Conservation (phyloP, 257 asterid genomes). For the Agastache rugosa region DNA sequence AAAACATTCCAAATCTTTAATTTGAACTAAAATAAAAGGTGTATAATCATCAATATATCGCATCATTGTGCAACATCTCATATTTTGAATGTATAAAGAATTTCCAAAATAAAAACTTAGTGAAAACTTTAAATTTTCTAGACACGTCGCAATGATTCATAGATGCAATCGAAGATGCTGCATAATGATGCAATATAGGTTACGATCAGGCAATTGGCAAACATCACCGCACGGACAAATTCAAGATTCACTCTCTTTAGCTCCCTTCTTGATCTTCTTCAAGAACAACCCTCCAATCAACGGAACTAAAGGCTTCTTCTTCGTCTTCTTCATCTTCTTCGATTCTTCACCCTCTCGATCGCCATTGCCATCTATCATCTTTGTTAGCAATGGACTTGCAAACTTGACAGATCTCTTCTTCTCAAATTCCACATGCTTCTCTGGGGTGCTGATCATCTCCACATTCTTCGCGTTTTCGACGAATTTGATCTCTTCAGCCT, state of each 20-base stretch:
- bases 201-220: neutral
- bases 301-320: conserved; percentile 68
- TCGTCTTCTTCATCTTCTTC: conserved; percentile 45
- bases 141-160: neutral
- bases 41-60: neutral
- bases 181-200: neutral
- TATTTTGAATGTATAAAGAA: neutral
- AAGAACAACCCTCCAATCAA: conserved; percentile 59
- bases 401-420: conserved; percentile 82
- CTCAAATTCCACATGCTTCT: conserved; percentile 36
- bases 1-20: conserved; percentile 7
- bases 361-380: conserved; percentile 45
- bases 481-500: conserved; percentile 67
- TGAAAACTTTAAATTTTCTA: neutral
- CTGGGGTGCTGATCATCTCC: conserved; percentile 30
- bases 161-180: neutral
- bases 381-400: conserved; percentile 67
- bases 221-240: neutral
- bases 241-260: conserved; percentile 38
- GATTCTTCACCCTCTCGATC: conserved; percentile 26
- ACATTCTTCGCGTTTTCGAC: conserved; percentile 47
- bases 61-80: neutral
- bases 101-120: neutral
- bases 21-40: neutral
- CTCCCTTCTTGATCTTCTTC: conserved; percentile 48